Base-by-base conservation (phyloP, 176 grass and related monocot species). In the Cocos nucifera region DNA sequence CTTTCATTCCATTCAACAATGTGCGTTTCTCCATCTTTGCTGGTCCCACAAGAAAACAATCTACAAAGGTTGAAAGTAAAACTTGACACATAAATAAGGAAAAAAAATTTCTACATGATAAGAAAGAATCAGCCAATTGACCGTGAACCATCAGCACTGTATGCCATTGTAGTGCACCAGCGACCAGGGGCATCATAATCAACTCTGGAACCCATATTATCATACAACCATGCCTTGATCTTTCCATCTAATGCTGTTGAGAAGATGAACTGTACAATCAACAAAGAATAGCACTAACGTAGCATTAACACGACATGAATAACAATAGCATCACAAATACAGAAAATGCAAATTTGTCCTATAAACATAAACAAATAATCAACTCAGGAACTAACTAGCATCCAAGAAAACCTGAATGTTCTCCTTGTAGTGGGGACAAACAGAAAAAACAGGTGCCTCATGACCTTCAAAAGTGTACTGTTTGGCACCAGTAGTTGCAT, bases 91-190 rank as follows among this genome's bases (percentile, higher is more conserved):
- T 44, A 44, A 44, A 44, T 44, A 44, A 44, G 10, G 9, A 3
- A 3, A 44, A 44, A 44, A 44, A 44, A 27, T 19, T 12, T 30
- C 18, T 1, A 30, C 2, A 54, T 15, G 17, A 54, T 32, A 5
- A 54, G 25, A 50, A 9, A 16, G 3, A 16, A 55, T 6, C 7
- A 29, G 17, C 0, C 26, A 66, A 59, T 51, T 24, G 50, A 92
- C 93, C 94, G 92, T 71, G 88, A 78, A 73, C 94, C 94, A 80
- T 98, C 94, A 8, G 88, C 88, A 19, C 94, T 98, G 67, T 98
- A 98, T 65, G 94, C 88, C 94, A 98, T 98, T 63, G 94, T 98
- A 16, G 94, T 98, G 69, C 94, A 98, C 94, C 94, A 98, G 72
- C 80, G 88, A 29, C 94, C 94, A 57, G 94, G 94, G n/a, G 94